Evolutionary conservation across 2,329 filamentous ascomycete genomes (phyloP).

Genomic region (Claviceps fusiformis): DNA sequence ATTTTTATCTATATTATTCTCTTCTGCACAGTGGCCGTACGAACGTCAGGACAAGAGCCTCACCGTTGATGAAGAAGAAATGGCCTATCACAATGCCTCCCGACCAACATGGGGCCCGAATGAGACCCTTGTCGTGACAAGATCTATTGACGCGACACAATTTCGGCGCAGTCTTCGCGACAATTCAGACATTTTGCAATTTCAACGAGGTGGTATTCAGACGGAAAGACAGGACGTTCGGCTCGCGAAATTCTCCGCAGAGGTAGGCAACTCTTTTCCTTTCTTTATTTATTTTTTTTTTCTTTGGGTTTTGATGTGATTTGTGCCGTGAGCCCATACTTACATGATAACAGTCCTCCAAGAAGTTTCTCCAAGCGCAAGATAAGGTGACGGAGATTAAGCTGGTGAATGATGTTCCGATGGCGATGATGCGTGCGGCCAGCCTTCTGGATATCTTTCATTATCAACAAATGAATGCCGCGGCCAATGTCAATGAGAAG

Average conservation of each 20-base stretch:
- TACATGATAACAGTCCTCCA: slow-evolving; percentile 31
- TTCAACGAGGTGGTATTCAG: slow-evolving; percentile 35
- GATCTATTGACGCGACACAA: slow-evolving; percentile 26
- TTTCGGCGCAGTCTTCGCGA: slow-evolving; percentile 15
- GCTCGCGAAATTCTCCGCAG: slow-evolving; percentile 48
- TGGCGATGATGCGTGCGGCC: slow-evolving; percentile 31
- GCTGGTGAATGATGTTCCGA: slow-evolving; percentile 44
- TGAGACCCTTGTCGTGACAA: slow-evolving; percentile 54
- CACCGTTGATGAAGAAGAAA: slow-evolving; percentile 49
- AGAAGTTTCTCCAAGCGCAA: slow-evolving; percentile 41
- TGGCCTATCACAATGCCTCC: slow-evolving; percentile 56
- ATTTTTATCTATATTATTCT: slow-evolving; percentile 14
- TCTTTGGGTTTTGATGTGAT: background rate
- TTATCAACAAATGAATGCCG: slow-evolving; percentile 26
- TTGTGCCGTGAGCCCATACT: background rate
- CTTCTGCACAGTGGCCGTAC: slow-evolving; percentile 62
- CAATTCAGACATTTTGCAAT: slow-evolving; percentile 17
- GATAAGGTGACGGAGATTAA: slow-evolving; percentile 40
- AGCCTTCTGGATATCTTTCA: slow-evolving; percentile 27
- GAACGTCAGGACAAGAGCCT: slow-evolving; percentile 62
- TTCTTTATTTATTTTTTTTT: background rate
- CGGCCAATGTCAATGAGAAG: slow-evolving; percentile 48
- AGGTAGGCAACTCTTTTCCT: slow-evolving; percentile 22
- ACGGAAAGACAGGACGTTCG: slow-evolving; percentile 51
- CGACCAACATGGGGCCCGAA: slow-evolving; percentile 70